A percentile compares a stretch with the other conserved stretches of the same genome.
Conservation (phyloP, 2,329 filamentous ascomycete species). For the Epichloe uncinata region DNA sequence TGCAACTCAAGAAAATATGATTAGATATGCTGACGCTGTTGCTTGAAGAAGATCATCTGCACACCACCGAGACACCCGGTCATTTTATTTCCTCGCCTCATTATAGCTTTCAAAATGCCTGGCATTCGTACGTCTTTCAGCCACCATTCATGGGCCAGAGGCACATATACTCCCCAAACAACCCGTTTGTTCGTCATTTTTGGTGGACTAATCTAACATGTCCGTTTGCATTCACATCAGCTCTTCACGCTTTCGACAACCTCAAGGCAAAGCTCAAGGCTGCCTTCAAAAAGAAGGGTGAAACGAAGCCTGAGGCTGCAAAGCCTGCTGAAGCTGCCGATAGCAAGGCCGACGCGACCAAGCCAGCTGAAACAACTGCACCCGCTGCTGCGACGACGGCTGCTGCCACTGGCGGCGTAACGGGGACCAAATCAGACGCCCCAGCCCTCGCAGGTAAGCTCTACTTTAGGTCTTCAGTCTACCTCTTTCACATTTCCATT, state of each 20-base stretch:
- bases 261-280: constrained; percentile 42
- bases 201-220: constrained; percentile 4
- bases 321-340: constrained; percentile 4
- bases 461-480: not conserved
- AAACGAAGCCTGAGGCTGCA: constrained; percentile 17
- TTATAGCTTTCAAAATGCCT: constrained; percentile 28
- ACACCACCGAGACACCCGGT: not conserved
- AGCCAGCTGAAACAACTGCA: constrained; percentile 14
- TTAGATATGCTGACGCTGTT: not conserved
- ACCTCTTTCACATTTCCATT: no score
- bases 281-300: constrained; percentile 35
- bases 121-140: constrained; percentile 34
- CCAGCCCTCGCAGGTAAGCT: constrained; percentile 19
- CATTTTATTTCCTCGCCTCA: not conserved
- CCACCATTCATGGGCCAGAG: not conserved
- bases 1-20: not conserved
- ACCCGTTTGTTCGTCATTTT: not conserved
- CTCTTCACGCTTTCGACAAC: constrained; percentile 38
- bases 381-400: constrained; percentile 15
- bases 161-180: not conserved
- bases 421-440: constrained; percentile 22
- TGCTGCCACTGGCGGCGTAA: constrained; percentile 17
- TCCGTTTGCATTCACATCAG: constrained; percentile 16
- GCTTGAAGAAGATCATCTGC: not conserved
- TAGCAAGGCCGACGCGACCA: constrained; percentile 13